Conservation (phyloP, 495 filamentous ascomycete genomes). For the Copromyces sp. region DNA sequence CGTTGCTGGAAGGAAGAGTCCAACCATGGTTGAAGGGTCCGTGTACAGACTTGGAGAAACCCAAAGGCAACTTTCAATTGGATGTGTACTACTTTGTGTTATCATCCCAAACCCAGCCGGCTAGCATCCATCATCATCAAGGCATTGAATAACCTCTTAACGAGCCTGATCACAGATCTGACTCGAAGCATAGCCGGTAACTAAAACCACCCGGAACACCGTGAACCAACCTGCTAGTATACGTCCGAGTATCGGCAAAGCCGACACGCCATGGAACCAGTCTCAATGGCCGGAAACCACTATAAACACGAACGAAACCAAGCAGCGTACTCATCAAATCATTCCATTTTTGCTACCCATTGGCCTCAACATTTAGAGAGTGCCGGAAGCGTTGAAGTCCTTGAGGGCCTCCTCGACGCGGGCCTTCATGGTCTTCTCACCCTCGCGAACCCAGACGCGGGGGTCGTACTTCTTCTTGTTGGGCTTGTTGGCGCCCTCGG, state of each 20-base stretch:
- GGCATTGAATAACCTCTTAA: background rate
- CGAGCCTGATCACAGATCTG: background rate
- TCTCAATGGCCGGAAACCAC: background rate
- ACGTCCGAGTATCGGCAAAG: background rate
- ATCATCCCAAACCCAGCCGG: background rate
- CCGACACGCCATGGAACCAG: background rate
- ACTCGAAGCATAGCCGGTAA: background rate
- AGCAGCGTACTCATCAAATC: background rate
- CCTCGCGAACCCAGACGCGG: slow-evolving; percentile 77
- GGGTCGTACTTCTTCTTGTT: slow-evolving; percentile 98
- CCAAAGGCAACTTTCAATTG: background rate
- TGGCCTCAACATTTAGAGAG: slow-evolving; percentile 52
- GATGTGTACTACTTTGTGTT: background rate
- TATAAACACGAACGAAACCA: background rate
- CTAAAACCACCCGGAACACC: background rate
- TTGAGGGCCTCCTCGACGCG: slow-evolving; percentile 70
- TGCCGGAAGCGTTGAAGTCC: slow-evolving; percentile 83
- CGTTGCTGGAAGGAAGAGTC: background rate
- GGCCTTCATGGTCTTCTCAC: slow-evolving; percentile 90
- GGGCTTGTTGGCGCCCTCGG: slow-evolving; percentile 63
- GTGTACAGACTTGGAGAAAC: background rate
- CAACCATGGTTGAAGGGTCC: background rate
- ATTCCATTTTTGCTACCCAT: background rate
- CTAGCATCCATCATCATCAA: background rate
- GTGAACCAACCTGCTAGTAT: background rate